phyloP scores from a whole-genome alignment of 371 early-diverging fungal genomes.

The Apophysomyces ossiformis region DNA sequence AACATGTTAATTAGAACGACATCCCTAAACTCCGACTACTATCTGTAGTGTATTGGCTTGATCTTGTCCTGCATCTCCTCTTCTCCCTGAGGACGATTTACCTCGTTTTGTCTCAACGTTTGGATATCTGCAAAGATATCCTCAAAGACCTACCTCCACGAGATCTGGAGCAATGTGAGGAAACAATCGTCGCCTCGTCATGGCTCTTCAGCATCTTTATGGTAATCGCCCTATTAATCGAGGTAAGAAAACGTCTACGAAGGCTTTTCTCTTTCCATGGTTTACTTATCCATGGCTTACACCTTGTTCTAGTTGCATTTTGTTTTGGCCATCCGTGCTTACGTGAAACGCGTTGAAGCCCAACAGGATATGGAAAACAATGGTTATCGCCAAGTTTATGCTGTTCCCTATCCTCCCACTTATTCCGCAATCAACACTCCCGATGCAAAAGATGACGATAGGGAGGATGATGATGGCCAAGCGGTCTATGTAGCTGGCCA shows the following conservation, averaged over 20 bases:
- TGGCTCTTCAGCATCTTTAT: slow-evolving; percentile 42
- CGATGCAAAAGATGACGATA: slow-evolving; percentile 15
- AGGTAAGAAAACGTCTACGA: slow-evolving; percentile 22
- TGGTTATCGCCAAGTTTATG: slow-evolving; percentile 14
- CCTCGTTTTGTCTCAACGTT: slow-evolving; percentile 38
- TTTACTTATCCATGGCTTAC: too few species aligned
- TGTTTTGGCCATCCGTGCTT: slow-evolving; percentile 49
- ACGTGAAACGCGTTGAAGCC: slow-evolving; percentile 30
- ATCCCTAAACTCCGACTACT: slow-evolving; percentile 45
- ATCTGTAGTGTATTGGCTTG: slow-evolving; percentile 44
- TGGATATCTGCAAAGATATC: slow-evolving; percentile 42
- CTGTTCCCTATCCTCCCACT: slow-evolving; percentile 34
- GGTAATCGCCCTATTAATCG: slow-evolving; percentile 45
- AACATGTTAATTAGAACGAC: slow-evolving; percentile 36
- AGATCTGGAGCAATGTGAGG: slow-evolving; percentile 46
- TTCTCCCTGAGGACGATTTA: slow-evolving; percentile 43
- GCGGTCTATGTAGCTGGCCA: slow-evolving; percentile 48
- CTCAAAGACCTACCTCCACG: slow-evolving; percentile 28
- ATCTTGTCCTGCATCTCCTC: slow-evolving; percentile 44
- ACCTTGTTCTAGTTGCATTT: slow-evolving; percentile 34
- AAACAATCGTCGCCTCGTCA: slow-evolving; percentile 32
- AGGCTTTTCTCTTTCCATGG: neutral
- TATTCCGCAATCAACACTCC: slow-evolving; percentile 14
- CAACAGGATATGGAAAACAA: slow-evolving; percentile 17
- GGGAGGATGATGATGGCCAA: neutral